phyloP scores from a whole-genome alignment of 2,329 filamentous ascomycete genomes.

The Botrytis porri region DNA sequence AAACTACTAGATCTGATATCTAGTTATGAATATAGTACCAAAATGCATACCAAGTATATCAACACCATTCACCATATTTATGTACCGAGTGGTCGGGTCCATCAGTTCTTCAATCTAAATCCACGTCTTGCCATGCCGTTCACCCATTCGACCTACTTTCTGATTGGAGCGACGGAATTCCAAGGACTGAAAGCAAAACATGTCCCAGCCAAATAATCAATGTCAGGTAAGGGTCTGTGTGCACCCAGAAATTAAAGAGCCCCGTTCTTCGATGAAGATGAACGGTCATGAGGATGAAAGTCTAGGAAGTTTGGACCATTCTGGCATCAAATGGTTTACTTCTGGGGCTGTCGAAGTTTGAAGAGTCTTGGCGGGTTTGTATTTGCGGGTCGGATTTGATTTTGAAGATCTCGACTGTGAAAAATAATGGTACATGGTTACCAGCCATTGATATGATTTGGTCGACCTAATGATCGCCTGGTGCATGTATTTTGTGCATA shows the following conservation, averaged over 20 bases:
- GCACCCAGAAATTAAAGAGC: neutral
- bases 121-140: neutral
- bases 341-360: slow-evolving; percentile 1
- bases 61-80: neutral
- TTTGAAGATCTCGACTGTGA: neutral
- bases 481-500: slow-evolving; percentile 4
- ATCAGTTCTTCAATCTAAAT: slow-evolving; percentile 3
- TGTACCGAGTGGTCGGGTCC: slow-evolving; percentile 2
- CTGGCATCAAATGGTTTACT: slow-evolving; percentile 1
- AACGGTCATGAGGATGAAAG: slow-evolving; percentile 4
- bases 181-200: neutral
- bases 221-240: neutral
- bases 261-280: neutral
- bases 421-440: neutral
- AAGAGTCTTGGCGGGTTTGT: neutral
- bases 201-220: neutral
- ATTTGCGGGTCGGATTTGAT: neutral
- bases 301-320: neutral
- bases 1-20: neutral
- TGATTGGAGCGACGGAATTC: neutral
- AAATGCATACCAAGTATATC: neutral
- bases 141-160: neutral
- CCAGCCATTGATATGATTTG: neutral
- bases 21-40: neutral
- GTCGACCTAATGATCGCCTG: neutral